Evolutionary conservation across 1,284 basidiomycete species (phyloP).

Genomic region (Ganoderma boninense): DNA sequence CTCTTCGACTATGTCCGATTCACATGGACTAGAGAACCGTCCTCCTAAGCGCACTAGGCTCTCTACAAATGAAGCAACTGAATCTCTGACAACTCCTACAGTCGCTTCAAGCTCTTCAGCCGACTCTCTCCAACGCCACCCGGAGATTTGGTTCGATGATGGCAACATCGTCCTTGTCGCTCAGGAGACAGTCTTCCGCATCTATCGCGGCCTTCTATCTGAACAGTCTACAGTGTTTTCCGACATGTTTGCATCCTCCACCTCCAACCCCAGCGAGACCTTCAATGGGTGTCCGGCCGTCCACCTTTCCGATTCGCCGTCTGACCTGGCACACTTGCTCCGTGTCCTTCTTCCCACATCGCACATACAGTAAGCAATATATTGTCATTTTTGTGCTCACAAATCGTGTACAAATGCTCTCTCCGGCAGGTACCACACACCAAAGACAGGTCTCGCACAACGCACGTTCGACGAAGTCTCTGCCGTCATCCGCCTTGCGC

Average conservation of each 20-base stretch:
- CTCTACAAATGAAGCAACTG: background rate
- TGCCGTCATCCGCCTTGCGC: background rate
- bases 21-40: background rate
- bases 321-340: slow-evolving; percentile 19
- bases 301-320: slow-evolving; percentile 21
- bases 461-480: background rate
- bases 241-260: slow-evolving; percentile 30
- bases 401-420: too few species aligned
- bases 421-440: background rate
- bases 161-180: slow-evolving; percentile 33
- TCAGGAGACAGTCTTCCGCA: slow-evolving; percentile 20
- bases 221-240: slow-evolving; percentile 28
- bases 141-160: slow-evolving; percentile 27
- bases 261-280: slow-evolving; percentile 11
- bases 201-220: slow-evolving; percentile 30
- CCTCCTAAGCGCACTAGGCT: background rate
- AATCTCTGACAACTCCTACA: background rate
- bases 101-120: background rate
- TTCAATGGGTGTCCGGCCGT: slow-evolving; percentile 27
- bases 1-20: background rate
- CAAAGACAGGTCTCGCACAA: background rate
- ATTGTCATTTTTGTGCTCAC: too few species aligned
- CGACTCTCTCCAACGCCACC: background rate
- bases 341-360: slow-evolving; percentile 2
- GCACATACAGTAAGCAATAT: background rate